phyloP scores from a whole-genome alignment of 331 rosid genomes.

The Spiraea crenata region DNA sequence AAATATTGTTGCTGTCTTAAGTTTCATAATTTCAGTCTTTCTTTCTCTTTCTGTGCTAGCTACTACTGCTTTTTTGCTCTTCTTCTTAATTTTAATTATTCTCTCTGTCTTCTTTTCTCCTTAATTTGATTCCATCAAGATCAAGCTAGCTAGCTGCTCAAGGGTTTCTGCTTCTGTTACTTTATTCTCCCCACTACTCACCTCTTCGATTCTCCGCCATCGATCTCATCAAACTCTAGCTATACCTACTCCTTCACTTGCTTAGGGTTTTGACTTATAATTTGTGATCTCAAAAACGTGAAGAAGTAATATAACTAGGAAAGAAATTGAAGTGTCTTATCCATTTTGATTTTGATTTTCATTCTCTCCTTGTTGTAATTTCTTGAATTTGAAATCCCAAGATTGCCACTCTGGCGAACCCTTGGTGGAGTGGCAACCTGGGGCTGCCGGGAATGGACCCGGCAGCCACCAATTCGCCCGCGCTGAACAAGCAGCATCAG shows the following conservation, averaged over 20 bases:
- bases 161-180: slow-evolving; percentile 44
- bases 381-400: slow-evolving; percentile 4
- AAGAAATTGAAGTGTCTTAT: neutral
- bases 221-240: slow-evolving; percentile 10
- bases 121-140: slow-evolving; percentile 34
- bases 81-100: slow-evolving; percentile 21
- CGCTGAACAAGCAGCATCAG: slow-evolving; percentile 46
- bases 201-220: neutral
- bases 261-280: slow-evolving; percentile 33
- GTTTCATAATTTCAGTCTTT: slow-evolving; percentile 22
- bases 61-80: slow-evolving; percentile 8
- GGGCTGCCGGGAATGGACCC: slow-evolving; percentile 79
- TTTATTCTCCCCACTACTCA: slow-evolving; percentile 35
- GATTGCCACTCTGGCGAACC: slow-evolving; percentile 67
- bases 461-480: slow-evolving; percentile 50
- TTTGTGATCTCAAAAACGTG: slow-evolving; percentile 17
- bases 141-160: neutral
- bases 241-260: too few species aligned
- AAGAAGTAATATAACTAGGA: slow-evolving; percentile 8
- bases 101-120: slow-evolving; percentile 21
- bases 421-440: slow-evolving; percentile 89
- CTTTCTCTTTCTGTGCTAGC: slow-evolving; percentile 14
- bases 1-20: neutral
- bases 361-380: neutral
- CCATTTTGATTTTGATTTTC: neutral